phyloP scores from a whole-genome alignment of 352 stramenopile genomes.

The Phytophthora hybrid region DNA sequence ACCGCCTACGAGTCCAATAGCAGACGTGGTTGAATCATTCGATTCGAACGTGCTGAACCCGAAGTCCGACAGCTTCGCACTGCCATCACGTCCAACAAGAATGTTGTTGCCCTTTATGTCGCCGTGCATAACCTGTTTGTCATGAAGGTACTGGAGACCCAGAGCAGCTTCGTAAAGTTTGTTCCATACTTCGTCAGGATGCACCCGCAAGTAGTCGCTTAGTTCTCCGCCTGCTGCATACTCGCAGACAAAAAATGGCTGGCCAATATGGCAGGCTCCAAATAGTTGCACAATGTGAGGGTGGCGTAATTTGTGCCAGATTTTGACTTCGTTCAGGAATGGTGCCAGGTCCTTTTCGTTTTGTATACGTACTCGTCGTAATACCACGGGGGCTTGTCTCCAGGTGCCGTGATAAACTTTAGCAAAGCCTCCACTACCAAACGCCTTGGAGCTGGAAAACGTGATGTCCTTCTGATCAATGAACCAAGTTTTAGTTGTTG shows the following conservation, averaged over 20 bases:
- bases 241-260: conserved; percentile 27
- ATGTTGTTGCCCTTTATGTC: conserved; percentile 6
- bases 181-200: conserved; percentile 10
- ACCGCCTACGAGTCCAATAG: background rate
- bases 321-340: conserved; percentile 10
- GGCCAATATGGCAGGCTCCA: conserved; percentile 9
- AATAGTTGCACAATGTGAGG: conserved; percentile 15
- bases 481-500: background rate
- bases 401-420: conserved; percentile 29
- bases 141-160: conserved; percentile 15
- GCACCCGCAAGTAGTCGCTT: background rate
- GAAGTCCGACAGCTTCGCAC: background rate
- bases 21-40: background rate
- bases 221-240: conserved; percentile 12
- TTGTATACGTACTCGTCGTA: conserved; percentile 17
- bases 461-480: background rate
- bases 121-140: conserved; percentile 7
- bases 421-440: conserved; percentile 26
- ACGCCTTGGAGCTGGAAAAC: conserved; percentile 11
- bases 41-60: background rate
- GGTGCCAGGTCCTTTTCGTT: background rate
- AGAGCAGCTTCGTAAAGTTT: conserved; percentile 20
- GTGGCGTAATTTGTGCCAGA: conserved; percentile 13
- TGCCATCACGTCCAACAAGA: conserved; percentile 4
- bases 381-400: conserved; percentile 28